phyloP scores from a whole-genome alignment of 768 basidiomycete genomes.

The Trametes coccinea region DNA sequence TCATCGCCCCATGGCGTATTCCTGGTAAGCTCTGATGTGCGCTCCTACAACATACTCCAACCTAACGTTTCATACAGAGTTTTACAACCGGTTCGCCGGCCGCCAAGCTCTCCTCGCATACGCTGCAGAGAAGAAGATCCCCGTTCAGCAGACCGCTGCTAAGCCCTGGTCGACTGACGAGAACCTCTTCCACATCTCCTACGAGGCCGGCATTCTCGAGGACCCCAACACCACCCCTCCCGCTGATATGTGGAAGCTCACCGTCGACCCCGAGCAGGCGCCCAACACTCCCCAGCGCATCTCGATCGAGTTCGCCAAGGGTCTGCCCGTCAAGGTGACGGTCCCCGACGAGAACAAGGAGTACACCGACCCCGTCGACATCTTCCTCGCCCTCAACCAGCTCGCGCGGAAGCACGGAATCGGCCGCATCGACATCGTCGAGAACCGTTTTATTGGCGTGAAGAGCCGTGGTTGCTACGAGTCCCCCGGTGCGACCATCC shows the following conservation, averaged over 20 bases:
- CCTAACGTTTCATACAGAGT: constrained; percentile 52
- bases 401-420: constrained; percentile 94
- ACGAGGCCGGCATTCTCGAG: constrained; percentile 98
- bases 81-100: constrained; percentile 97
- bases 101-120: constrained; percentile 91
- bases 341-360: constrained; percentile 55
- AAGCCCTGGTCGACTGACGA: constrained; percentile 99
- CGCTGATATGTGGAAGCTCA: constrained; percentile 98
- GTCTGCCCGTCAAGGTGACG: constrained; percentile 83
- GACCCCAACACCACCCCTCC: constrained; percentile 95
- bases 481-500: constrained; percentile 93
- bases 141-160: constrained; percentile 90
- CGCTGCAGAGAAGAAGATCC: constrained; percentile 85
- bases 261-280: constrained; percentile 77
- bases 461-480: constrained; percentile 99
- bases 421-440: constrained; percentile 97
- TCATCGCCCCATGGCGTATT: constrained; percentile 97
- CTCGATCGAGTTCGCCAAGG: constrained; percentile 80
- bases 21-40: constrained; percentile 56
- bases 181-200: constrained; percentile 99
- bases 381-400: constrained; percentile 89
- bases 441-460: constrained; percentile 99
- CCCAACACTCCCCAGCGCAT: constrained; percentile 79
- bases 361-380: constrained; percentile 90
- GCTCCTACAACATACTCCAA: background rate